Conservation (phyloP, 2,329 filamentous ascomycete genomes). For the Aspergillus candidus region DNA sequence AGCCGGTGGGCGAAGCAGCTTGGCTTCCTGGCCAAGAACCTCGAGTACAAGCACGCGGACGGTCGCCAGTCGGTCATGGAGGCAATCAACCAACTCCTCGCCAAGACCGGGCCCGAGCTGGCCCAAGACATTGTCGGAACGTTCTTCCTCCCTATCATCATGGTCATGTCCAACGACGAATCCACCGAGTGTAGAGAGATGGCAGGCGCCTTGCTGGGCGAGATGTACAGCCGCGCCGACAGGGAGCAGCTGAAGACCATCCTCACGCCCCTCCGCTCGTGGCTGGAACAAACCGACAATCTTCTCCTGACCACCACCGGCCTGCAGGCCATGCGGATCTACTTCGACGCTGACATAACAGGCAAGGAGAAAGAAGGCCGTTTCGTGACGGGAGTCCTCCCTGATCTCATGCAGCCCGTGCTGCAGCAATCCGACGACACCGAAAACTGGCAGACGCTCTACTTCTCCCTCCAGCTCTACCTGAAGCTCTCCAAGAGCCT, state of each 20-base stretch:
- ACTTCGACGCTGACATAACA: slow-evolving; percentile 64
- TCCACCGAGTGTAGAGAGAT: slow-evolving; percentile 77
- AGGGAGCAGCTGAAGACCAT: slow-evolving; percentile 66
- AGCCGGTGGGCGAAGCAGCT: slow-evolving; percentile 84
- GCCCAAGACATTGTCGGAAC: slow-evolving; percentile 74
- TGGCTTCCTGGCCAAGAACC: slow-evolving; percentile 79
- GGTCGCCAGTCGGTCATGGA: slow-evolving; percentile 92
- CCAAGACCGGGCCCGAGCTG: slow-evolving; percentile 74
- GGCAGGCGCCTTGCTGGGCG: slow-evolving; percentile 71
- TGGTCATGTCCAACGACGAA: slow-evolving; percentile 83
- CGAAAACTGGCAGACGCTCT: slow-evolving; percentile 62
- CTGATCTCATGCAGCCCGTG: slow-evolving; percentile 49
- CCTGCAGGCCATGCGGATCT: slow-evolving; percentile 74
- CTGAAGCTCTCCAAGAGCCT: slow-evolving; percentile 62
- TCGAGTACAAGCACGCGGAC: slow-evolving; percentile 83
- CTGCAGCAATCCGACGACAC: slow-evolving; percentile 49
- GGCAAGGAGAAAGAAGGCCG: slow-evolving; percentile 63
- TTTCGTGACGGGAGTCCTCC: slow-evolving; percentile 49
- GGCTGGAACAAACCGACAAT: slow-evolving; percentile 71
- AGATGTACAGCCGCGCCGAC: slow-evolving; percentile 73
- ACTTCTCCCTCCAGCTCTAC: slow-evolving; percentile 65
- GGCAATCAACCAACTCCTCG: slow-evolving; percentile 75
- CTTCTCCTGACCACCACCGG: slow-evolving; percentile 64
- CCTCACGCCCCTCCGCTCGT: slow-evolving; percentile 63
- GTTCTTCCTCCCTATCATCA: slow-evolving; percentile 79